Conservation (phyloP, 73 alveolate genomes). For the Effrenium voratum region DNA sequence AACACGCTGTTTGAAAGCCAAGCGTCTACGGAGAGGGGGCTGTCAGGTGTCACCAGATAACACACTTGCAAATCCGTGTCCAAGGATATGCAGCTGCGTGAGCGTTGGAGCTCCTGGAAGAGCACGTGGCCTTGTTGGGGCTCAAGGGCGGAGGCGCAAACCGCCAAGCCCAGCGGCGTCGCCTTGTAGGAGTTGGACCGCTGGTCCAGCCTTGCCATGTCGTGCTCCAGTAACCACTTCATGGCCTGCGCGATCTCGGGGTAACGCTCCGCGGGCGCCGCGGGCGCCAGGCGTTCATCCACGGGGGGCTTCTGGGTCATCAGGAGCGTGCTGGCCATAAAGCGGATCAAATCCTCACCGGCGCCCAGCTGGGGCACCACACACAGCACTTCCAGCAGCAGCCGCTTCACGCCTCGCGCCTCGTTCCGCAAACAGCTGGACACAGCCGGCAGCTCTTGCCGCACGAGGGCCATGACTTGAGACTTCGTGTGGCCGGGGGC, state of each 20-base stretch:
- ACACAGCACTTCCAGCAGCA: slow-evolving; percentile 40
- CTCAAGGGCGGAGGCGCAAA: slow-evolving; percentile 46
- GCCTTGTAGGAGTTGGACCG: slow-evolving; percentile 43
- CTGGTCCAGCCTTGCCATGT: slow-evolving; percentile 65
- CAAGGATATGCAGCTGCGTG: slow-evolving; percentile 60
- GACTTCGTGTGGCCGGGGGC: not conserved
- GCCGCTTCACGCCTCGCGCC: slow-evolving; percentile 30
- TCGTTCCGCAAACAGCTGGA: slow-evolving; percentile 34
- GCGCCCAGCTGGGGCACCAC: slow-evolving; percentile 57
- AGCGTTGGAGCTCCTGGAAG: slow-evolving; percentile 43
- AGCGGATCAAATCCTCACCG: slow-evolving; percentile 52
- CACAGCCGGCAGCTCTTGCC: slow-evolving; percentile 32
- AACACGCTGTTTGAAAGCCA: too few species aligned
- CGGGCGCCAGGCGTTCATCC: slow-evolving; percentile 43
- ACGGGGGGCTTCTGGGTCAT: slow-evolving; percentile 20
- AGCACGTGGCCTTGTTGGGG: slow-evolving; percentile 38
- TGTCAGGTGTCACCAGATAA: slow-evolving; percentile 64
- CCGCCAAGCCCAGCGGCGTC: slow-evolving; percentile 41
- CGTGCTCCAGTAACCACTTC: slow-evolving; percentile 44
- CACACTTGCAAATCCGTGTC: slow-evolving; percentile 57
- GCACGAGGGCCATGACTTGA: slow-evolving; percentile 43
- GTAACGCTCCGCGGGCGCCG: slow-evolving; percentile 20
- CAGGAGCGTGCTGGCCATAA: slow-evolving; percentile 27
- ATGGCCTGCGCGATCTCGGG: slow-evolving; percentile 50
- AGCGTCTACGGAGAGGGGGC: slow-evolving; percentile 19